These are phyloP conservation scores for Oryza meyeriana DNA, from an alignment of 176 grass and related monocot genomes.

Conservation along the genomic window DNA sequence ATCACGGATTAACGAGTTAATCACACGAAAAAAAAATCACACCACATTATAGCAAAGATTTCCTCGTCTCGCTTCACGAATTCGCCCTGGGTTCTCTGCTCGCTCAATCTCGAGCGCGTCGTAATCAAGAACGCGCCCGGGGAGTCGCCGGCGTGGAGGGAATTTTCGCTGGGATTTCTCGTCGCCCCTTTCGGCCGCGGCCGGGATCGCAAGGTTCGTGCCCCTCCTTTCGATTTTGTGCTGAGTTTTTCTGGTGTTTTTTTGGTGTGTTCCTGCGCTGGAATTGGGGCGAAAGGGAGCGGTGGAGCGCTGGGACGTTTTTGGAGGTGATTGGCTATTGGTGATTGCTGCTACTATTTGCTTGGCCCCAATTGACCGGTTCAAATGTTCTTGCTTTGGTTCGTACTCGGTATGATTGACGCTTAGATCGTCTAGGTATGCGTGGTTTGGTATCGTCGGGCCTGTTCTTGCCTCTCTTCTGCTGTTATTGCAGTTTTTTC, in stretches of 20 bases:
- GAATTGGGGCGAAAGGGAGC: not conserved
- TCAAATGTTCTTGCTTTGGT: not conserved
- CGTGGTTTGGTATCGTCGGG: not conserved
- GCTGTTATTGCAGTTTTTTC: not conserved
- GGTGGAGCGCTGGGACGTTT: not conserved
- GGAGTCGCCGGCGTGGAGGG: not conserved
- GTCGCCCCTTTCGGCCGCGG: not conserved
- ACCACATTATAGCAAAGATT: not conserved
- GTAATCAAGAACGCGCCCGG: not conserved
- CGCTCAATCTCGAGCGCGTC: constrained; percentile 8
- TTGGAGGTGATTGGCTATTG: not conserved
- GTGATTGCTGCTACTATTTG: not conserved
- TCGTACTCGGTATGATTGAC: not conserved
- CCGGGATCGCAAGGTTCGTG: constrained; percentile 23
- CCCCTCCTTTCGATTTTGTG: not conserved
- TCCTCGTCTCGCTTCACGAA: not conserved
- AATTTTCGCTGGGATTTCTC: not conserved
- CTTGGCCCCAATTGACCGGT: not conserved
- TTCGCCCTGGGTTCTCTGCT: constrained; percentile 1
- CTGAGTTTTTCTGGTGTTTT: not conserved
- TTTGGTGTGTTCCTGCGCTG: constrained; percentile 5
- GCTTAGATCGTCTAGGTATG: not conserved
- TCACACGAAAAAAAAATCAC: not conserved
- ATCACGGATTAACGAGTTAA: not conserved
- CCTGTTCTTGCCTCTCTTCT: not conserved